Evolutionary conservation across 345 rosid species (phyloP), one percentile per base, ranked within the genome.

Genomic region (Excoecaria cochinchinensis): DNA sequence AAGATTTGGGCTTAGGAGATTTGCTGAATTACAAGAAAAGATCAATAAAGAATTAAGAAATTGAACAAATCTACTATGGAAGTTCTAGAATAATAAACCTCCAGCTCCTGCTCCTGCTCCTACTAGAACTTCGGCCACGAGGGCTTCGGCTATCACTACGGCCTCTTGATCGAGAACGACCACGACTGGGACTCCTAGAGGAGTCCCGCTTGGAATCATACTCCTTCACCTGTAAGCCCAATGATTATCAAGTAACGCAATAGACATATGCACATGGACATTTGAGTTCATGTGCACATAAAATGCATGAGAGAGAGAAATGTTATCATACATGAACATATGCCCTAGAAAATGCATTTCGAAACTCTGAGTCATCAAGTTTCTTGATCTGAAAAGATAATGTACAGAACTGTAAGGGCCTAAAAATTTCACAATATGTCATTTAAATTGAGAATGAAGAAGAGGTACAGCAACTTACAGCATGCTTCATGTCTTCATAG

Each of bases 1-100:
- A 81, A 67, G 91, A 77, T 73, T 90, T 93, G 67, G 81, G 84
- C 77, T 84, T 90, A 31, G 95, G 93, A 76, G 97, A 91, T 84
- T 87, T 89, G 89, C 93, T 91, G 88, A 83, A 83, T 67, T 21
- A 72, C n/a, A 68, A 64, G 40, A 22, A 46, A 69, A 19, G 50
- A 52, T 72, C 73, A 42, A 67, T 57, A 76, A 71, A 77, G 6
- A 82, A 31, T 25, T n/a, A 59, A n/a, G 31, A 75, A 36, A 38
- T 65, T 52, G 16, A 64, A 21, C 62, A 17, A 63, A 60, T 38
- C 24, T 40, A 64, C 16, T 38, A 24, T 42, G 11, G 8, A 13
- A 40, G 39, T 21, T 17, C 57, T 21, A 46, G 50, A 70, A 40
- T 46, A 21, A 44, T 60, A 74, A 74, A 67, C 87, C 91, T 31